Evolutionary conservation across 2,329 filamentous ascomycete genomes (phyloP).

Genomic region (Lasiodiplodia sp.): DNA sequence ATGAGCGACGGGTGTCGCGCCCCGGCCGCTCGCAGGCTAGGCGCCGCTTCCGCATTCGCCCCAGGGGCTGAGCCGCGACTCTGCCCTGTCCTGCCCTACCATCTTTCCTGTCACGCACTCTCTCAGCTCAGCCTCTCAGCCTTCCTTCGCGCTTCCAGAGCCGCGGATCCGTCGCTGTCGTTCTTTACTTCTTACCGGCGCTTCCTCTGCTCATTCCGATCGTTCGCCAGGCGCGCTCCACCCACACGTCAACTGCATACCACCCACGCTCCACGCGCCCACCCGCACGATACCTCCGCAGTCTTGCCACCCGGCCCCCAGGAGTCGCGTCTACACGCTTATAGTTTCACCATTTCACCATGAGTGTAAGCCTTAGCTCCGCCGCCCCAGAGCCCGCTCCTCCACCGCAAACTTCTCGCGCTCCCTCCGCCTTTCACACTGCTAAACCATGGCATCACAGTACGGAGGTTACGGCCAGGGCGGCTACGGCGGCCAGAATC

Average conservation of each 20-base stretch:
- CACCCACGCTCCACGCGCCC: constrained; percentile 26
- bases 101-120: constrained; percentile 21
- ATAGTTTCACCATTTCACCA: constrained; percentile 26
- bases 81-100: constrained; percentile 26
- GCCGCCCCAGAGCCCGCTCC: background rate
- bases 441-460: constrained; percentile 39
- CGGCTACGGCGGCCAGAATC: constrained; percentile 50
- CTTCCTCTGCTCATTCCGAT: constrained; percentile 20
- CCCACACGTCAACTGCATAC: constrained; percentile 17
- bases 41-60: constrained; percentile 24
- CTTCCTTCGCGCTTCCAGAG: constrained; percentile 26
- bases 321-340: constrained; percentile 25
- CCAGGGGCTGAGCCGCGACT: constrained; percentile 27
- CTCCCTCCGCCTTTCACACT: background rate
- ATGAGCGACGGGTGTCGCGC: constrained; percentile 9
- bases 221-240: constrained; percentile 27
- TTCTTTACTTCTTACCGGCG: constrained; percentile 28
- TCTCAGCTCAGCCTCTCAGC: constrained; percentile 25
- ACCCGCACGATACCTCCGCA: constrained; percentile 22
- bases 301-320: constrained; percentile 17
- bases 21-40: constrained; percentile 11
- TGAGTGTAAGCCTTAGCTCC: constrained; percentile 29
- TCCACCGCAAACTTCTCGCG: background rate
- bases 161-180: constrained; percentile 27
- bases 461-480: constrained; percentile 52